These are phyloP conservation scores for Penicillium mononematosum DNA, from an alignment of 495 filamentous ascomycete genomes.

Conservation along the genomic window DNA sequence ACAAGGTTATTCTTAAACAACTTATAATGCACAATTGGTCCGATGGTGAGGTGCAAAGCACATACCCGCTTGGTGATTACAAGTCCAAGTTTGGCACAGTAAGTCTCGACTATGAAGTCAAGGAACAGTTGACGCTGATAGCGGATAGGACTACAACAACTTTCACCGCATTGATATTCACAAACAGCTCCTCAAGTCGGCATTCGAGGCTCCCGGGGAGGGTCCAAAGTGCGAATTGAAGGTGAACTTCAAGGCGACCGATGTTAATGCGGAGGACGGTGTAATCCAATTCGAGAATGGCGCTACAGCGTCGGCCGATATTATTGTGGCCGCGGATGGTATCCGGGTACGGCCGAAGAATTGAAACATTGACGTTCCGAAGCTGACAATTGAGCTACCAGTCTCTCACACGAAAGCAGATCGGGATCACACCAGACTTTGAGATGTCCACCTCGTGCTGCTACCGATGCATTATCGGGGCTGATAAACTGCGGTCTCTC, in stretches of 20 bases:
- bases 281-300: conserved; percentile 27
- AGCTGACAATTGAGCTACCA: not conserved
- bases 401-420: conserved; percentile 19
- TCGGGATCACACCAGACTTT: conserved; percentile 29
- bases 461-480: conserved; percentile 32
- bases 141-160: conserved; percentile 26
- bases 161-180: conserved; percentile 37
- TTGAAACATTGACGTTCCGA: too few relatives aligned
- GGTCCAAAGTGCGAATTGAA: conserved; percentile 22
- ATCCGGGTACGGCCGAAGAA: conserved; percentile 16
- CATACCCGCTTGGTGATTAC: conserved; percentile 30
- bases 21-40: conserved; percentile 34
- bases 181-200: conserved; percentile 27
- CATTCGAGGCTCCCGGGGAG: conserved; percentile 25
- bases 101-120: not conserved
- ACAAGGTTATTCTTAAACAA: conserved; percentile 31
- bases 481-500: conserved; percentile 28
- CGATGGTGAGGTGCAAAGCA: conserved; percentile 27
- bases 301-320: conserved; percentile 16
- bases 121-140: too few relatives aligned
- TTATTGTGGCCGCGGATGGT: conserved; percentile 33
- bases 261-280: conserved; percentile 23
- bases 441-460: conserved; percentile 32
- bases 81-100: conserved; percentile 30
- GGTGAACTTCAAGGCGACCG: conserved; percentile 27